Conservation (phyloP, 1,284 basidiomycete genomes). For the Leccinum pachyderme region DNA sequence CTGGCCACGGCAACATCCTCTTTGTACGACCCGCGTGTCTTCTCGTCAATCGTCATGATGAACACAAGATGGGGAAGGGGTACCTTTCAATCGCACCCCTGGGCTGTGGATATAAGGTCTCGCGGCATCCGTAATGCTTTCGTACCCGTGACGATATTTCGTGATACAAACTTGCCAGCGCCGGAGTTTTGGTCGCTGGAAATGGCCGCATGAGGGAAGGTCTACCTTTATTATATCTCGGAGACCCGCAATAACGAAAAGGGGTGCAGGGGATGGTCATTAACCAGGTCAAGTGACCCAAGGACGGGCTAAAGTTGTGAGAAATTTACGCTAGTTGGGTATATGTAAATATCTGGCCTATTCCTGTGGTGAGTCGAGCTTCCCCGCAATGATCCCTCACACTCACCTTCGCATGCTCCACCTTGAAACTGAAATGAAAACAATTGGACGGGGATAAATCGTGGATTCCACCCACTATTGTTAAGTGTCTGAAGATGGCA, state of each 20-base stretch:
- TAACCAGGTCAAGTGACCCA: not conserved
- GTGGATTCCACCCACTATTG: not conserved
- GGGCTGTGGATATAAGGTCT: conserved; percentile 5
- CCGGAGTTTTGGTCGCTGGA: not conserved
- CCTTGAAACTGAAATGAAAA: not conserved
- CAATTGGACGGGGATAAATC: no score
- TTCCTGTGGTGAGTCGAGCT: not conserved
- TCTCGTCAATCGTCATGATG: conserved; percentile 21
- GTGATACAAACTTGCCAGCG: not conserved
- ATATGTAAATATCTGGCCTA: not conserved
- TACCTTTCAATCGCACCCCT: not conserved
- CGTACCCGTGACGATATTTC: conserved; percentile 9
- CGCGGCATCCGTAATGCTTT: not conserved
- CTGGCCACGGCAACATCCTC: not conserved
- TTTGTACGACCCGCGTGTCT: conserved; percentile 13
- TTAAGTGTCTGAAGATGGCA: not conserved
- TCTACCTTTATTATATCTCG: conserved; percentile 3
- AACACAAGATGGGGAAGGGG: not conserved
- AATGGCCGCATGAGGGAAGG: not conserved
- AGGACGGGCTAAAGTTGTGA: not conserved
- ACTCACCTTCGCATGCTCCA: not conserved
- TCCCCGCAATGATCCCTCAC: conserved; percentile 1
- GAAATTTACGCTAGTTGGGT: not conserved
- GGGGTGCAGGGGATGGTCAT: not conserved
- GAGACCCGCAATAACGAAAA: conserved; percentile 9